Evolutionary conservation across 495 filamentous ascomycete genomes (phyloP), one percentile per base, ranked within the genome.

Genomic region (Daldinia grandis): DNA sequence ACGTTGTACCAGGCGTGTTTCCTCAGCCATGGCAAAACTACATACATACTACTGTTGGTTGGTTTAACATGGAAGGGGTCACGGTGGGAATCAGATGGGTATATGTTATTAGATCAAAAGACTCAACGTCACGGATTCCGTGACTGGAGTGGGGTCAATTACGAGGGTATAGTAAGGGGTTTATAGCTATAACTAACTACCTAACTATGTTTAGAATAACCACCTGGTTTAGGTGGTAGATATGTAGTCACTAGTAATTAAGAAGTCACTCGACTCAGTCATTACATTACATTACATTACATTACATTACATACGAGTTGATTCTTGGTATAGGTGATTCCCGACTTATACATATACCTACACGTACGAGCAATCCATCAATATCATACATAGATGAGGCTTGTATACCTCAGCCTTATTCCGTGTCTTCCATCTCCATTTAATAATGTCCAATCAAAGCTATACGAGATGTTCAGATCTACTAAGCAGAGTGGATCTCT

Each of bases 361-460:
- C 38, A 40, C 17, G 37, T 40, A 40, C 37, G 37, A 40, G 37
- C 15, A 40, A 47, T 47, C 42, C 42, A 17, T 47, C 42, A n/a
- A n/a, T n/a, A n/a, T n/a, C n/a, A n/a, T n/a, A n/a, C n/a, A 17
- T 47, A 19, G 42, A 0, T 47, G 25, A 51, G 49, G 40, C 1
- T 17, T 42, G 7, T 1, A 4, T 27, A 12, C 24, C n/a, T 51
- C 49, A 53, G 49, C 49, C 27, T 7, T 53, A 53, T 53, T 53
- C 30, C 27, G 49, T 28, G 6, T 51, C 49, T 51, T 30, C 30
- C 37, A 31, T 37, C 17, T 25, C 53, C 49, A 30, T 47, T 47
- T 47, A 47, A 30, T 53, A 25, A 38, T 54, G 14, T 40, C 47
- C 59, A 53, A 62, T 62, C 59, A 53, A 35, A 17, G 9, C 14